These are phyloP conservation scores for Hygrocybe coccinea DNA, from an alignment of 768 basidiomycete species.

Conservation along the genomic window DNA sequence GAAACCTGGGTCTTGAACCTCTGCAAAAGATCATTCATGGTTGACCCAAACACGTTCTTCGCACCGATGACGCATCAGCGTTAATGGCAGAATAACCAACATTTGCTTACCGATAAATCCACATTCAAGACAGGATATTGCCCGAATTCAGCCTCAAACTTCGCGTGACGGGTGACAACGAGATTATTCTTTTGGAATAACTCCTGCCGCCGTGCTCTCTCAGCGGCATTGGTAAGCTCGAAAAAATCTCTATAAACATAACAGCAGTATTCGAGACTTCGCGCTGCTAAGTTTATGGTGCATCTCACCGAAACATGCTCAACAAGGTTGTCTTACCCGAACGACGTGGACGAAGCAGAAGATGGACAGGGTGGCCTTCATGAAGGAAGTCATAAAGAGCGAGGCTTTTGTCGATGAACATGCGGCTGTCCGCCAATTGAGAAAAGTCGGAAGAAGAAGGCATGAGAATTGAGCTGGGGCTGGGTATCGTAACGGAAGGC, in stretches of 20 bases:
- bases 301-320: slow-evolving; percentile 3
- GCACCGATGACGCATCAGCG: not conserved
- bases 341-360: slow-evolving; percentile 1
- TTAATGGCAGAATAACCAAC: not conserved
- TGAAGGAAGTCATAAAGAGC: not conserved
- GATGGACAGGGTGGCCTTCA: not conserved
- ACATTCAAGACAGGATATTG: slow-evolving; percentile 4
- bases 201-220: not conserved
- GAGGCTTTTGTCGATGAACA: slow-evolving; percentile 1
- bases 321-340: slow-evolving; percentile 2
- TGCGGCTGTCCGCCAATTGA: not conserved
- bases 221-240: not conserved
- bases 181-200: not conserved
- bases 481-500: no score
- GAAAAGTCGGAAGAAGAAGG: not conserved
- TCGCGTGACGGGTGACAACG: not conserved
- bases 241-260: not conserved
- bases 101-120: not conserved
- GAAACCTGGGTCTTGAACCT: not conserved
- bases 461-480: not conserved
- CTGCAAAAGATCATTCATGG: not conserved
- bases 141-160: slow-evolving; percentile 2
- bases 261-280: not conserved
- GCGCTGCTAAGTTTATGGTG: not conserved
- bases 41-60: slow-evolving; percentile 1